Percentiles rank a stretch among this genome's conserved stretches.
phyloP scores from a whole-genome alignment of 176 grass and related monocot species.

The Paspalum notatum region DNA sequence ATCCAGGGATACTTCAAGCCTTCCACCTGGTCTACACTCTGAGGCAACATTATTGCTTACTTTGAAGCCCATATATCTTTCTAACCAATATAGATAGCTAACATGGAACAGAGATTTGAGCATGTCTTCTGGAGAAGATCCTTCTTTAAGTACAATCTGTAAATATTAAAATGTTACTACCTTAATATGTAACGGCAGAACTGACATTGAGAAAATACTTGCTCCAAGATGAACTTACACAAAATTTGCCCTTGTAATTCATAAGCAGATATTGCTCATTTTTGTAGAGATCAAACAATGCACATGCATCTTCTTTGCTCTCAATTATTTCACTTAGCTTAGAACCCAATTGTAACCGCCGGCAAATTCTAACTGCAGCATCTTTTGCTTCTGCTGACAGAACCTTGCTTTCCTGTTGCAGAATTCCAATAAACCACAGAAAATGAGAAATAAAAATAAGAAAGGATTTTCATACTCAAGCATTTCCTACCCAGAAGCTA shows the following conservation, averaged over 20 bases:
- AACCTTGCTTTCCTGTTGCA: conserved; percentile 51
- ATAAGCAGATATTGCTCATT: conserved; percentile 83
- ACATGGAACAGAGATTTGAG: conserved; percentile 90
- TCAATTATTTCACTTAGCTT: conserved; percentile 85
- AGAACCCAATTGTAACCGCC: conserved; percentile 69
- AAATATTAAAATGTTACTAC: conserved; percentile 28
- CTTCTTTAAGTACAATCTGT: conserved; percentile 93
- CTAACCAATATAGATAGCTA: conserved; percentile 95
- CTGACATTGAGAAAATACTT: conserved; percentile 17
- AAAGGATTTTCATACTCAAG: neutral
- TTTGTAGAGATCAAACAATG: conserved; percentile 85
- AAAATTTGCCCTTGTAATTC: conserved; percentile 67
- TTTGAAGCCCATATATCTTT: conserved; percentile 76
- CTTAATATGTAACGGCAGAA: neutral
- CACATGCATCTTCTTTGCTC: conserved; percentile 76
- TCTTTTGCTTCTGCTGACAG: conserved; percentile 92
- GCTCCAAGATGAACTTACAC: conserved; percentile 62
- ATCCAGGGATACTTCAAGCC: conserved; percentile 79
- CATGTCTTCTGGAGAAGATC: conserved; percentile 83
- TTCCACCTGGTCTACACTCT: conserved; percentile 70
- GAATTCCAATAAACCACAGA: neutral
- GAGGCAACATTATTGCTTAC: conserved; percentile 45
- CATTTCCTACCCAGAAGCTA: neutral
- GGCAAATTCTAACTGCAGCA: conserved; percentile 69
- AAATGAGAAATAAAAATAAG: conserved; percentile 29